Percentiles rank a stretch among this genome's conserved stretches.
Conservation (phyloP, 192 early-diverging fungal genomes). For the Entomortierella chlamydospora region DNA sequence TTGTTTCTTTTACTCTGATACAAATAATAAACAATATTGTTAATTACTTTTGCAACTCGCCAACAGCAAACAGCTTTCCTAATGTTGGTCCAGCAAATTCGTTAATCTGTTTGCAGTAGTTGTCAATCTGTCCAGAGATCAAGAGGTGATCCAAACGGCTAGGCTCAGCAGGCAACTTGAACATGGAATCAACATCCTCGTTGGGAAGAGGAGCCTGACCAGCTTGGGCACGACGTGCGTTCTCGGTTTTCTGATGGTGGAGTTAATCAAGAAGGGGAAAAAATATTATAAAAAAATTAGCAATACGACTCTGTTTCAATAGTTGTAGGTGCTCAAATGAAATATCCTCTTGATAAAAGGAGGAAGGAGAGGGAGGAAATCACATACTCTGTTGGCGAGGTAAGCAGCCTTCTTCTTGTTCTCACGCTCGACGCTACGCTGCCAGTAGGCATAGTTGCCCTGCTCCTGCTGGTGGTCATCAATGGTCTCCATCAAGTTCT, state of each 20-base stretch:
- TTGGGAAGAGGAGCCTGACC: slow-evolving; percentile 83
- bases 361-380: background rate
- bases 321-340: too few relatives aligned
- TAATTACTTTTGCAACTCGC: slow-evolving; percentile 77
- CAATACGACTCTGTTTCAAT: too few relatives aligned
- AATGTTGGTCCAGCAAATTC: slow-evolving; percentile 95
- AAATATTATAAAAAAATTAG: too few relatives aligned
- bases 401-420: slow-evolving; percentile 78
- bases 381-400: slow-evolving; percentile 65
- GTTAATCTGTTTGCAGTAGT: slow-evolving; percentile 92
- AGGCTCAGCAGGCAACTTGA: slow-evolving; percentile 86
- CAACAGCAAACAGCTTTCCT: slow-evolving; percentile 88
- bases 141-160: slow-evolving; percentile 91
- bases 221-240: slow-evolving; percentile 73
- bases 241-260: slow-evolving; percentile 68
- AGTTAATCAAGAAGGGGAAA: too few relatives aligned
- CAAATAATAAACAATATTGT: background rate
- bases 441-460: slow-evolving; percentile 95
- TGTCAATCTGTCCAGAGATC: slow-evolving; percentile 91
- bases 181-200: slow-evolving; percentile 78
- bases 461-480: slow-evolving; percentile 94
- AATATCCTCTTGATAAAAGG: background rate
- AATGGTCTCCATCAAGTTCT: slow-evolving; percentile 82
- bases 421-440: slow-evolving; percentile 90
- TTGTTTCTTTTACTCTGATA: too few relatives aligned